Base-by-base conservation (phyloP, 495 filamentous ascomycete species). In the Terfezia claveryi region DNA sequence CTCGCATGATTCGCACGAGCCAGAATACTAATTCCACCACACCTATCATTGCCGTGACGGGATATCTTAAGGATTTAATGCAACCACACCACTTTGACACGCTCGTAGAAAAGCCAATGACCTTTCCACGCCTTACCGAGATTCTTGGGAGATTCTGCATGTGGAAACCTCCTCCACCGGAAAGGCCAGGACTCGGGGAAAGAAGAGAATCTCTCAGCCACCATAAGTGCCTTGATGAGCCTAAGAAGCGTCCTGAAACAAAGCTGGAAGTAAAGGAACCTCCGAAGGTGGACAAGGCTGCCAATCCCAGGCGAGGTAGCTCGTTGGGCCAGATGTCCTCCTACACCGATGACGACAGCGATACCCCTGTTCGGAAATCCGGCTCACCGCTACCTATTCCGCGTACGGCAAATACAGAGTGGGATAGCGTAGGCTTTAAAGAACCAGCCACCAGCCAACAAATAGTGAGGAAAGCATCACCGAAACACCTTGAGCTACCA, bases 11-110 rank as follows among this genome's bases (percentile, higher is more conserved):
- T 55, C 80, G 91, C 32, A 87, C 94, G 59, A 94, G 86, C 6
- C 86, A 89, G 67, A 94, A 94, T 67, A 76, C 83, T 20, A 98
- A 98, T 64, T 78, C 82, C n/a, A 78, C 85, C 61, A 98, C 91
- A 0, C 91, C 91, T 2, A 91, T 98, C 59, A 85, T 98, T 50
- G 86, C 87, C 50, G 85, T 96, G n/a, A 98, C 91, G 12, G 87
- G 91, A 44, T 98, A 98, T 68, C 71, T 98, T 12, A 96, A 95
- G 61, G 91, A 98, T 62, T 75, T 98, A 17, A 87, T 85, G 38
- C 85, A 87, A 55, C 85, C 84, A 10, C 87, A 96, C 71, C 82
- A 95, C 67, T 96, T 98, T 61, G 86, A 94, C 62, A 81, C 81
- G 10, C 74, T 96, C 51, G 85, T 98, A 51, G 86, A 96, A 67